Percentiles rank a stretch among this genome's conserved stretches.
Conservation (phyloP, 768 basidiomycete genomes). For the Trametes cubensis region DNA sequence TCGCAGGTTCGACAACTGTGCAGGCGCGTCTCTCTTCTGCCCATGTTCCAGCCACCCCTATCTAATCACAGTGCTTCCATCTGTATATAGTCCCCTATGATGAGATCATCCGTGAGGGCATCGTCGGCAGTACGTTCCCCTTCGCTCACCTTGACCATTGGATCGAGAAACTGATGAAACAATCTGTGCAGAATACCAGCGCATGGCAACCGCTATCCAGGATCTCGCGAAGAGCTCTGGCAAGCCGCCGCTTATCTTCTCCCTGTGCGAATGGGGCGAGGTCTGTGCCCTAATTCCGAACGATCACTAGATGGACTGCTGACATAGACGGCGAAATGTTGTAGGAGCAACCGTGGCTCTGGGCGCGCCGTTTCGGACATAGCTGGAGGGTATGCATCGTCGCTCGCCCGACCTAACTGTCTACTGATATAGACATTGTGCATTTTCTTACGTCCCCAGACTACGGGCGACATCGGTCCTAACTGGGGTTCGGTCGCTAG, state of each 20-base stretch:
- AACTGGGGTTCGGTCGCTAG: conserved; percentile 52
- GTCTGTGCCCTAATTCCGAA: conserved; percentile 36
- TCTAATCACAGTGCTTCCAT: conserved; percentile 25
- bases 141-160: too few species aligned
- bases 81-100: conserved; percentile 19
- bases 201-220: conserved; percentile 62
- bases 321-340: neutral
- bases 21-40: conserved; percentile 50
- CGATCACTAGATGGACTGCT: too few species aligned
- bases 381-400: conserved; percentile 57
- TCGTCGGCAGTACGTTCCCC: conserved; percentile 36
- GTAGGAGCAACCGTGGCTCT: conserved; percentile 63
- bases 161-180: neutral
- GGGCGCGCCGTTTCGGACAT: conserved; percentile 62
- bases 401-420: neutral
- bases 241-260: conserved; percentile 58
- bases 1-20: conserved; percentile 55
- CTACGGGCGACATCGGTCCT: conserved; percentile 31
- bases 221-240: conserved; percentile 50
- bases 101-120: conserved; percentile 24
- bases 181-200: conserved; percentile 50
- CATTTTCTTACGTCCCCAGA: conserved; percentile 6
- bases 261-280: conserved; percentile 70
- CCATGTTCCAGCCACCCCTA: conserved; percentile 46
- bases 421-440: neutral